A percentile compares a stretch with the other conserved stretches of the same genome.
These are phyloP conservation scores for Xylariaceae sp. DNA, from an alignment of 2,329 filamentous ascomycete genomes.

Conservation along the genomic window DNA sequence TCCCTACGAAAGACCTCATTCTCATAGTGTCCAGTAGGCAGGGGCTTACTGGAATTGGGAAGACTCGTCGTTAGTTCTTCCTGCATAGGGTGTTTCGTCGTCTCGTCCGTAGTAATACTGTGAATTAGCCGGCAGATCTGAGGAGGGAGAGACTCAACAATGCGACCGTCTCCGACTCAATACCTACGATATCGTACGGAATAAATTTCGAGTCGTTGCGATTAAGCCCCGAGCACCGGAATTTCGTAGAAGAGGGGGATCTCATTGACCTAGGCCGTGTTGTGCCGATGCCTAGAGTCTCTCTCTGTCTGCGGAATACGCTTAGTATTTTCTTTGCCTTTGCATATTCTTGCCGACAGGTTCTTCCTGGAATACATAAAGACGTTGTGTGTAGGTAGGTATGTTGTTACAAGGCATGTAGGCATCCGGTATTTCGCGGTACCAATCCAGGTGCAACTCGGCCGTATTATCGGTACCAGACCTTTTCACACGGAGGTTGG, in stretches of 20 bases:
- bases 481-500: background rate
- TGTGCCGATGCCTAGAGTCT: background rate
- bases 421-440: background rate
- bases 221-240: background rate
- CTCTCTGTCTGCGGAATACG: too few relatives aligned
- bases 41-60: background rate
- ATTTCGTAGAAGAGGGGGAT: background rate
- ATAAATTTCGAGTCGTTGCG: background rate
- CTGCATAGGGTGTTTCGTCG: too few relatives aligned
- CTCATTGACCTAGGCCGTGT: background rate
- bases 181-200: background rate
- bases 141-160: background rate
- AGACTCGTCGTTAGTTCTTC: background rate
- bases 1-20: background rate
- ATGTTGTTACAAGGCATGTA: background rate
- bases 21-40: background rate
- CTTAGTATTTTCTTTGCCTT: too few relatives aligned
- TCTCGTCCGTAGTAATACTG: background rate
- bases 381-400: background rate
- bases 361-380: background rate
- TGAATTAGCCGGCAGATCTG: background rate
- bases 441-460: background rate
- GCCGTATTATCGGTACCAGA: conserved; percentile 9
- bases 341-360: too few relatives aligned
- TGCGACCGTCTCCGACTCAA: background rate